phyloP scores from a whole-genome alignment of 192 early-diverging fungal genomes.

The Kappamyces sp. region DNA sequence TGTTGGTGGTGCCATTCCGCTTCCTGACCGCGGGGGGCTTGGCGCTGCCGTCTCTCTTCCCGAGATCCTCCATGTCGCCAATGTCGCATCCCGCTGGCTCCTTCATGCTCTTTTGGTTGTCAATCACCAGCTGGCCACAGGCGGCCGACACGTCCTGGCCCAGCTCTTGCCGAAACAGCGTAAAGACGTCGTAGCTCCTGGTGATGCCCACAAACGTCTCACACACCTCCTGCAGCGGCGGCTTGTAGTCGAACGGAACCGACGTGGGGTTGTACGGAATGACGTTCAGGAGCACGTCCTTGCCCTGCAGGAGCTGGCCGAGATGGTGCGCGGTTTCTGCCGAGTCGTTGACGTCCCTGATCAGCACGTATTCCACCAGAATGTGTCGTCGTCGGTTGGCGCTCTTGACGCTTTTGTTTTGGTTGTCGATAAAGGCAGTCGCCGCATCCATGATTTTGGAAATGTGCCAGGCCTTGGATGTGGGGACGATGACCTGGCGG shows the following conservation, averaged over 20 bases:
- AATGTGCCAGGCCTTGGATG: conserved; percentile 46
- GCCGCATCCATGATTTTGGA: conserved; percentile 38
- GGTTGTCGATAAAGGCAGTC: conserved; percentile 41
- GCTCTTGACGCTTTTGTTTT: conserved; percentile 28
- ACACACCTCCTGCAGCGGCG: conserved; percentile 25
- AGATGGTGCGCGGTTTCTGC: conserved; percentile 36
- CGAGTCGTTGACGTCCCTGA: conserved; percentile 43
- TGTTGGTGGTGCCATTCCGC: too few relatives aligned
- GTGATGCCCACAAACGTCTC: conserved; percentile 32
- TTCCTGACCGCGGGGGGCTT: too few relatives aligned
- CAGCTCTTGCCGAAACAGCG: conserved; percentile 41
- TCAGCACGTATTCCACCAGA: conserved; percentile 50
- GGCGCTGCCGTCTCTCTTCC: too few relatives aligned
- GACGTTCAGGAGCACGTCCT: conserved; percentile 43
- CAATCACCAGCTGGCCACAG: conserved; percentile 50
- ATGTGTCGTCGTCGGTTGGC: conserved; percentile 30
- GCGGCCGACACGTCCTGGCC: conserved; percentile 49
- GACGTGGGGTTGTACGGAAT: conserved; percentile 53
- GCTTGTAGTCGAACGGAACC: conserved; percentile 42
- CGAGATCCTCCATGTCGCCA: conserved; percentile 29
- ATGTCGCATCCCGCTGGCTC: conserved; percentile 11
- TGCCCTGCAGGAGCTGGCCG: conserved; percentile 34
- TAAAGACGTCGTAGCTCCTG: conserved; percentile 35
- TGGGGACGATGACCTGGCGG: conserved; percentile 46
- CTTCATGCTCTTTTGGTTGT: conserved; percentile 2